Evolutionary conservation across 768 basidiomycete genomes (phyloP).

Genomic region (Lyophyllum semitale): DNA sequence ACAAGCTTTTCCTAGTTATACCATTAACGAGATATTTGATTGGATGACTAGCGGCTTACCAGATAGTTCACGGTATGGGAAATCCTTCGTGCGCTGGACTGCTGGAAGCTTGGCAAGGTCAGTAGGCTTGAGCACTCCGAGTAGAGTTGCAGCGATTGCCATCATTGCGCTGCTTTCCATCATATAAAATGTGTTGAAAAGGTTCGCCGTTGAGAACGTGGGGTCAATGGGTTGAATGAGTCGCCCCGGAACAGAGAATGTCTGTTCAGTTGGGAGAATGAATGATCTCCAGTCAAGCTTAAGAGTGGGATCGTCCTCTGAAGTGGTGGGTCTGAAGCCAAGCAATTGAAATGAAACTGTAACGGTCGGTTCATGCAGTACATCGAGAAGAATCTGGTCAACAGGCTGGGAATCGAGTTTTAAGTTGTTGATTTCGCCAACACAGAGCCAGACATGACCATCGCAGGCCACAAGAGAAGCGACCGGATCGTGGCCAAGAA

Average conservation of each 20-base stretch:
- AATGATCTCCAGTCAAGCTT: conserved; percentile 21
- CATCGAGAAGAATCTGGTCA: conserved; percentile 7
- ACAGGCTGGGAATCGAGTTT: conserved; percentile 8
- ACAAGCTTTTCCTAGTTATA: conserved; percentile 3
- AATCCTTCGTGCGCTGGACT: neutral
- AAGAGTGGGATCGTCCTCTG: conserved; percentile 16
- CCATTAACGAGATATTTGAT: neutral
- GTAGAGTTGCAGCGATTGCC: neutral
- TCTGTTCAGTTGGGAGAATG: conserved; percentile 2
- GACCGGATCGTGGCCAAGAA: conserved; percentile 12
- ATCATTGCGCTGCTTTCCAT: conserved; percentile 5
- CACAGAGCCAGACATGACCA: conserved; percentile 12
- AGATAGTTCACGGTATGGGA: conserved; percentile 5
- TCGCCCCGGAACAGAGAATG: conserved; percentile 16
- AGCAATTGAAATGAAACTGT: conserved; percentile 18
- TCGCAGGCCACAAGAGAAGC: conserved; percentile 15
- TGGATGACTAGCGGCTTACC: conserved; percentile 1
- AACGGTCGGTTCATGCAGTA: conserved; percentile 10
- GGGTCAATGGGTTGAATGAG: conserved; percentile 19
- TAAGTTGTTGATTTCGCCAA: conserved; percentile 6
- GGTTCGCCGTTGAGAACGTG: conserved; percentile 4
- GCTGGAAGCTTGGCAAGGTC: conserved; percentile 1
- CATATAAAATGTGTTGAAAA: conserved; percentile 1
- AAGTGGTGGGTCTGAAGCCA: conserved; percentile 16
- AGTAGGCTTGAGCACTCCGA: neutral